phyloP scores from a whole-genome alignment of 208 protist species.

The Crithidia mellificae region DNA sequence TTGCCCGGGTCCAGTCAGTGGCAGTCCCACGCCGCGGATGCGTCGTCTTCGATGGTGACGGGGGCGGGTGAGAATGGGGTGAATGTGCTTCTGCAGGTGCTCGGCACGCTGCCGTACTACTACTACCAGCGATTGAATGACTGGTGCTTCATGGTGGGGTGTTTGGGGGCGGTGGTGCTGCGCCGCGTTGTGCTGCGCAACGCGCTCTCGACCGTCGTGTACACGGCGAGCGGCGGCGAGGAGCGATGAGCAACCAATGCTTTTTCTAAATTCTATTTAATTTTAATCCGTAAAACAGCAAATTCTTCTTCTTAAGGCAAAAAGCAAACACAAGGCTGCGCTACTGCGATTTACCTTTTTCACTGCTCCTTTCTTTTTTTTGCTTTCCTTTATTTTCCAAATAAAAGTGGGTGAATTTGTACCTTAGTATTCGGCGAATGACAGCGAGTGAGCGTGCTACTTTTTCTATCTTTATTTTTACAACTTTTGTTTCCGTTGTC shows the following conservation, averaged over 20 bases:
- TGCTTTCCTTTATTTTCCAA: too few species aligned
- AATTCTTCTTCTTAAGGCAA: too few species aligned
- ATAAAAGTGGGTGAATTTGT: too few species aligned
- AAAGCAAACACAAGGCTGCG: too few species aligned
- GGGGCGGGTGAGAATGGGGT: background rate
- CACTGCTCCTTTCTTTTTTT: too few species aligned
- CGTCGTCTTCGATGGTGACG: background rate
- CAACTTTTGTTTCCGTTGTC: too few species aligned
- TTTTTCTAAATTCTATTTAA: too few species aligned
- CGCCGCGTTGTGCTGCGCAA: slow-evolving; percentile 43
- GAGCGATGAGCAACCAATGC: background rate
- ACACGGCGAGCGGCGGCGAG: slow-evolving; percentile 24
- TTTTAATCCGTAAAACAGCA: too few species aligned
- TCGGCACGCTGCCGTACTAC: slow-evolving; percentile 54
- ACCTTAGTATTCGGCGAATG: too few species aligned
- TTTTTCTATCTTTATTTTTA: too few species aligned
- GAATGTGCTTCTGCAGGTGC: slow-evolving; percentile 44
- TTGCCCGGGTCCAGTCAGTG: slow-evolving; percentile 16
- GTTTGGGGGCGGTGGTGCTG: slow-evolving; percentile 37
- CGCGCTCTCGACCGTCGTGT: slow-evolving; percentile 29
- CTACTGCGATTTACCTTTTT: too few species aligned
- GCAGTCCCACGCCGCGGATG: background rate
- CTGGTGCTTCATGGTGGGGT: slow-evolving; percentile 57
- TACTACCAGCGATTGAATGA: slow-evolving; percentile 78
- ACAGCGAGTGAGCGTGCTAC: too few species aligned